Conservation (phyloP, 345 rosid genomes). For the Bretschneidera sinensis region DNA sequence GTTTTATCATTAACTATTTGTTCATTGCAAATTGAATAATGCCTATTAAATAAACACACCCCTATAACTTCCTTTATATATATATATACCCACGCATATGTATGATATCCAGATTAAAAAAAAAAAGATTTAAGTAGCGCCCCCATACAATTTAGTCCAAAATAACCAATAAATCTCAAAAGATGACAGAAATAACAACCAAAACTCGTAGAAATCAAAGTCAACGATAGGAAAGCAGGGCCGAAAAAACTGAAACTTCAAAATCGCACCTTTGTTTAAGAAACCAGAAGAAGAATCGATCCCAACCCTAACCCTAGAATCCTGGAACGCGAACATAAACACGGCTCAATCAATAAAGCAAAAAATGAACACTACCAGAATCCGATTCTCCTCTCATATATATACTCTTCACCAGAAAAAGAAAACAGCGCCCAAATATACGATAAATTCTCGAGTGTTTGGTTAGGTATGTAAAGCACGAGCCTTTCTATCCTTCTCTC, state of each 20-base stretch:
- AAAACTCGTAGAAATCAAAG: neutral
- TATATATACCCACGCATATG: neutral
- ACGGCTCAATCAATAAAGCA: conserved; percentile 9
- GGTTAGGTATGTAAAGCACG: neutral
- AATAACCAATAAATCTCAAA: too few relatives aligned
- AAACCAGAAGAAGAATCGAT: conserved; percentile 1
- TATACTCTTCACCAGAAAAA: neutral
- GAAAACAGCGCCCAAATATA: too few relatives aligned
- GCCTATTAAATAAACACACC: too few relatives aligned
- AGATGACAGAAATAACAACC: neutral
- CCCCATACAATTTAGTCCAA: neutral
- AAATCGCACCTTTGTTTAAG: conserved; percentile 4
- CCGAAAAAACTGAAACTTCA: neutral
- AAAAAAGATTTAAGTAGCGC: neutral
- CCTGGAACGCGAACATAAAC: conserved; percentile 8
- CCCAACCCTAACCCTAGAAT: conserved; percentile 1
- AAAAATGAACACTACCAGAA: conserved; percentile 14
- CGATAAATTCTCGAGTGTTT: neutral
- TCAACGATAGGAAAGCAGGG: neutral
- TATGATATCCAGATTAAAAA: neutral
- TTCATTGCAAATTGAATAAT: too few relatives aligned
- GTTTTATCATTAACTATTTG: too few relatives aligned
- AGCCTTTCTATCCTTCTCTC: neutral
- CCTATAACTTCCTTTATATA: neutral
- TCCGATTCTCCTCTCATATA: neutral